Conservation (phyloP, 23 red algal species). For the Gracilaria gracilis region DNA sequence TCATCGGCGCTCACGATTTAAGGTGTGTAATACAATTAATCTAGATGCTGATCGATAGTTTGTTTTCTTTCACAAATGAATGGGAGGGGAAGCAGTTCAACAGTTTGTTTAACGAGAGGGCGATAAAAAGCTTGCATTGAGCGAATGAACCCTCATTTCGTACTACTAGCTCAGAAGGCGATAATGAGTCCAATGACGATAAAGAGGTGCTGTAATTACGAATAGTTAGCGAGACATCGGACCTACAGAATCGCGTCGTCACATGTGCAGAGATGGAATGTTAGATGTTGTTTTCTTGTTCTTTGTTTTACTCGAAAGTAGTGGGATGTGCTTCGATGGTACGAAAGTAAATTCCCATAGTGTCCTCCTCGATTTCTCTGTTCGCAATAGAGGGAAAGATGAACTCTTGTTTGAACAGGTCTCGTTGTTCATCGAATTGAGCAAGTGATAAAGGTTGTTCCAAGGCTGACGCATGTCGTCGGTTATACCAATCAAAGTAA, state of each 20-base stretch:
- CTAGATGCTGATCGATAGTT: background rate
- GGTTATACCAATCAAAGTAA: conserved; percentile 77
- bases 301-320: conserved; percentile 8
- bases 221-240: background rate
- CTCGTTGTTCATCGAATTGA: conserved; percentile 27
- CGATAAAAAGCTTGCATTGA: background rate
- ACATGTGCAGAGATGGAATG: background rate
- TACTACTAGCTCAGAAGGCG: too few relatives aligned
- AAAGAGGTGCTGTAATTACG: background rate
- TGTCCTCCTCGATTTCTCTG: conserved; percentile 10
- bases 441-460: conserved; percentile 36
- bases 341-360: conserved; percentile 27
- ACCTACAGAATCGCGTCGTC: background rate
- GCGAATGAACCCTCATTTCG: background rate
- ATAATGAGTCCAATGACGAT: background rate
- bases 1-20: background rate
- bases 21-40: background rate
- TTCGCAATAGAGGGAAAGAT: conserved; percentile 54
- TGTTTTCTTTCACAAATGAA: background rate
- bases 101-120: background rate
- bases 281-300: background rate
- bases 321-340: conserved; percentile 58
- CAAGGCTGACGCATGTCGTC: conserved; percentile 27
- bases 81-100: background rate
- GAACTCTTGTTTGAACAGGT: conserved; percentile 51